Evolutionary conservation across 805 yeast species (phyloP), one percentile per base, ranked within the genome.

Genomic region (Millerago galiae): DNA sequence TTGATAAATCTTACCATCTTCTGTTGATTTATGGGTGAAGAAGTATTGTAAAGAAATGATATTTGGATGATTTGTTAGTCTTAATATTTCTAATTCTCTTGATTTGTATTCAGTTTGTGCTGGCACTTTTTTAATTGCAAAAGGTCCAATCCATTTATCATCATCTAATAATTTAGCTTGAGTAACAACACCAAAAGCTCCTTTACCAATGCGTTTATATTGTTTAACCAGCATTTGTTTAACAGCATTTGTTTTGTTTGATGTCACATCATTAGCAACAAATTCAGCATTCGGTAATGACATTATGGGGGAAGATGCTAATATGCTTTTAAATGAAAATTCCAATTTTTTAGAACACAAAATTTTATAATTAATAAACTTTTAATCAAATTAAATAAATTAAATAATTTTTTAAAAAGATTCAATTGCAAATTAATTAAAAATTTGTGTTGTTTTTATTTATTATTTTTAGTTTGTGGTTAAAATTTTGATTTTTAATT

Each of bases 81-180:
- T 71, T 53, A 85, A 68, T 32, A 85, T 79, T 60, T 83, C 91
- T 53, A 85, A 68, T 61, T 85, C 95, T 62, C 95, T 70, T 39
- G 85, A 77, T 62, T 85, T 85, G 61, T 84, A 85, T 60, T 85
- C 95, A 0, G 93, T 85, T 56, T 85, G 93, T 1, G 93, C 91
- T 21, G 91, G 90, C 1, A 84, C 93, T 52, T 87, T 75, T 55
- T 85, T 85, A 45, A 85, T 83, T 16, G 93, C 93, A 66, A 75
- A 85, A 0, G 95, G 95, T 1, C 95, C 95, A 32, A 79, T 64
- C 85, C 87, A 80, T 2, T 35, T 53, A 16, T 65, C 63, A 18
- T 60, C 65, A 50, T 68, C 67, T 42, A 63, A 60, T 30, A 71
- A 65, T 49, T 77, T 75, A 1, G 93, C 91, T 57, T 83, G 89